These are phyloP conservation scores for Singerocomus inundabilis DNA, from an alignment of 1,284 basidiomycete genomes.

Conservation along the genomic window DNA sequence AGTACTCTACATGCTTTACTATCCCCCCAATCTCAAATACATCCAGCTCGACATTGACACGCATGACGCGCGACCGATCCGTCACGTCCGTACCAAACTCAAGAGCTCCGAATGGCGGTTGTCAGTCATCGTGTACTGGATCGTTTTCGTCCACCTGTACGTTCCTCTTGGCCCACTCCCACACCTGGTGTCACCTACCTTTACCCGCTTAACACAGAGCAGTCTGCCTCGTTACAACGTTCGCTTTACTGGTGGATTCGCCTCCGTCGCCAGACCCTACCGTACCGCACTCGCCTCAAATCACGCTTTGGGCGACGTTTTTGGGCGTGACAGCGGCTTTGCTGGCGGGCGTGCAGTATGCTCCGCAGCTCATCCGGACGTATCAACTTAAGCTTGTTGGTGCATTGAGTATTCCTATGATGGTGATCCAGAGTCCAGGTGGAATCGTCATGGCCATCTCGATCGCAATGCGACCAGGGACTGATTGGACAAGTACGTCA, in stretches of 20 bases:
- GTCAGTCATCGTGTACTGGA: conserved; percentile 73
- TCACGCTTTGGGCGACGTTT: conserved; percentile 78
- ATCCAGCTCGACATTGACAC: conserved; percentile 45
- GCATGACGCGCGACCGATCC: conserved; percentile 41
- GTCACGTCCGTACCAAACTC: conserved; percentile 47
- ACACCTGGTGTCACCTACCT: conserved; percentile 11
- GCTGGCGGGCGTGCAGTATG: conserved; percentile 82
- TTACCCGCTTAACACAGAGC: conserved; percentile 38
- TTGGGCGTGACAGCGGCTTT: conserved; percentile 81
- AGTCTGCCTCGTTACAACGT: conserved; percentile 52
- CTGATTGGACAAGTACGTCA: conserved; percentile 80
- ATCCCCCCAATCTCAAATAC: conserved; percentile 81
- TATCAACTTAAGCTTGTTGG: conserved; percentile 81
- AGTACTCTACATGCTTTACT: conserved; percentile 91
- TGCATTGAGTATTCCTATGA: conserved; percentile 90
- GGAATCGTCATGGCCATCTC: conserved; percentile 86
- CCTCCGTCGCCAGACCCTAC: conserved; percentile 40
- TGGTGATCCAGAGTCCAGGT: conserved; percentile 94
- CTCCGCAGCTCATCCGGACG: conserved; percentile 84
- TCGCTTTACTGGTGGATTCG: conserved; percentile 51
- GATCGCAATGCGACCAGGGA: conserved; percentile 65
- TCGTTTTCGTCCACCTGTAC: conserved; percentile 74
- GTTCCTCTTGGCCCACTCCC: conserved; percentile 30
- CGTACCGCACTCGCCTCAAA: conserved; percentile 37
- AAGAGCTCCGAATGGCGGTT: conserved; percentile 72